Evolutionary conservation across 345 rosid genomes (phyloP).

Genomic region (Mercurialis annua): DNA sequence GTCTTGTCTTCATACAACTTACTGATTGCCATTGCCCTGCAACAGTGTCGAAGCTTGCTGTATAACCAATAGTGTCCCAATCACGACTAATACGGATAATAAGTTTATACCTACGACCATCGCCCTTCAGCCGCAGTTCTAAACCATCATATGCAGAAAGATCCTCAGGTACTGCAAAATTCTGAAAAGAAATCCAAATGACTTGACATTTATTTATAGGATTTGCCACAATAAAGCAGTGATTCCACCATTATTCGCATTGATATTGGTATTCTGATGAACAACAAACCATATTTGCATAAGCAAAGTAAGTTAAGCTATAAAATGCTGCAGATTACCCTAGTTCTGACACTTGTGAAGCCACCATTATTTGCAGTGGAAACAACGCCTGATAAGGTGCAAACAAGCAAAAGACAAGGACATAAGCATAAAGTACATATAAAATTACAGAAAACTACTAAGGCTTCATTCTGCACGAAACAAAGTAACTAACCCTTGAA

Average conservation of each 20-base stretch:
- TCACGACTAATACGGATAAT: conserved; percentile 69
- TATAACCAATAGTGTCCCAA: conserved; percentile 95
- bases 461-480: conserved; percentile 6
- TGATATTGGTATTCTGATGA: not conserved
- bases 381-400: conserved; percentile 52
- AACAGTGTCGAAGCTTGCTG: conserved; percentile 68
- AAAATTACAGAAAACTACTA: not conserved
- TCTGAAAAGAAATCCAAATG: conserved; percentile 40
- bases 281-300: conserved; percentile 6
- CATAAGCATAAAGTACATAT: not conserved
- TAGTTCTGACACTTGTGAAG: conserved; percentile 79
- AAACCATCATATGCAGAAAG: conserved; percentile 91
- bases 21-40: conserved; percentile 91
- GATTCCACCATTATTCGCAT: not conserved
- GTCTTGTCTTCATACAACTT: conserved; percentile 21
- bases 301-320: conserved; percentile 6
- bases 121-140: conserved; percentile 71
- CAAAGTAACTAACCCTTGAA: conserved; percentile 65
- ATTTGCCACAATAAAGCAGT: not conserved
- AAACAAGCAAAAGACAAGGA: conserved; percentile 5
- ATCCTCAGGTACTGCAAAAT: conserved; percentile 69
- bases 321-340: conserved; percentile 41
- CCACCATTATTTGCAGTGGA: conserved; percentile 96
- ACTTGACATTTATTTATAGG: conserved; percentile 11
- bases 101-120: conserved; percentile 84